A percentile compares a stretch with the other conserved stretches of the same genome.
These are phyloP conservation scores for Monosporozyma siamensis DNA, from an alignment of 805 yeast genomes.

Conservation along the genomic window DNA sequence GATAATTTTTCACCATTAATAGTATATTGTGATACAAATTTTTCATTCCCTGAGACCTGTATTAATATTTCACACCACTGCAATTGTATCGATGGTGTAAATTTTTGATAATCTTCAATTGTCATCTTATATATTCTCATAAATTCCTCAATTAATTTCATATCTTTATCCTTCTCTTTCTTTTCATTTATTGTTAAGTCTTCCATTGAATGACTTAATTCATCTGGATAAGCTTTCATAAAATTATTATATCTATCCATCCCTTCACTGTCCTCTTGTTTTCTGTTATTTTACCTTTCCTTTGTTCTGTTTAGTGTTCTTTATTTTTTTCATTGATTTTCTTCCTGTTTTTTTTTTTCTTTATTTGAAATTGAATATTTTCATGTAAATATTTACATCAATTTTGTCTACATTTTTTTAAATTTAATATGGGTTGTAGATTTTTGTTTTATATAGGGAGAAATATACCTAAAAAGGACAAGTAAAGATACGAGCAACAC, in stretches of 20 bases:
- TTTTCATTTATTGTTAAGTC: neutral
- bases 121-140: conserved; percentile 18
- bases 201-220: neutral
- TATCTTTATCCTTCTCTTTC: neutral
- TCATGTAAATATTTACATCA: conserved; percentile 1
- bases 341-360: neutral
- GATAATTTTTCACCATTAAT: conserved; percentile 39
- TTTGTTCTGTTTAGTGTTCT: neutral
- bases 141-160: conserved; percentile 9
- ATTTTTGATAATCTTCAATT: conserved; percentile 23
- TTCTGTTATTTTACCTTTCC: neutral
- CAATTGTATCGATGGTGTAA: conserved; percentile 47
- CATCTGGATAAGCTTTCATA: conserved; percentile 1
- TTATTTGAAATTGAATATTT: neutral
- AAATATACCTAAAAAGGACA: no score
- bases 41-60: conserved; percentile 36
- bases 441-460: no score
- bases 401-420: neutral
- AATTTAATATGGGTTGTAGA: no score
- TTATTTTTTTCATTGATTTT: neutral
- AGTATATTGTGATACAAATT: conserved; percentile 36
- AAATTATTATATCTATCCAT: neutral
- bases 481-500: no score
- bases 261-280: neutral
- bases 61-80: conserved; percentile 53